Conservation (phyloP, 345 rosid species). For the Aquilaria yunnanensis region DNA sequence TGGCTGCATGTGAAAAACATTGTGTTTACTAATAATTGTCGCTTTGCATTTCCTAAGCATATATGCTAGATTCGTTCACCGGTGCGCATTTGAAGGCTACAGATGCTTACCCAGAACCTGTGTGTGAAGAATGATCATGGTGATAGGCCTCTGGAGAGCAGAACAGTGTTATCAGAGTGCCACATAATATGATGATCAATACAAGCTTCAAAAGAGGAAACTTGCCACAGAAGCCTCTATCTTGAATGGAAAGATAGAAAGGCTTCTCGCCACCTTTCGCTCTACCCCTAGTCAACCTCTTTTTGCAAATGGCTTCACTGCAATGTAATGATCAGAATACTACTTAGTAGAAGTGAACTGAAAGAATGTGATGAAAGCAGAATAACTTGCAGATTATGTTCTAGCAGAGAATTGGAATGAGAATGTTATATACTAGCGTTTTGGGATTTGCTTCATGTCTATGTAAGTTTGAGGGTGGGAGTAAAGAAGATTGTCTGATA, state of each 20-base stretch:
- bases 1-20: slow-evolving; percentile 19
- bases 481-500: no score
- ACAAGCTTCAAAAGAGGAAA: slow-evolving; percentile 51
- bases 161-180: slow-evolving; percentile 45
- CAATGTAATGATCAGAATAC: slow-evolving; percentile 1
- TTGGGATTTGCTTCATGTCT: no score
- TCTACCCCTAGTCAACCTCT: slow-evolving; percentile 43
- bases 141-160: slow-evolving; percentile 48
- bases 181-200: slow-evolving; percentile 46
- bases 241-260: slow-evolving; percentile 40
- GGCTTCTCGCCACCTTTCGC: slow-evolving; percentile 43
- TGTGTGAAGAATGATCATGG: slow-evolving; percentile 27
- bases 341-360: no score
- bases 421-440: no score
- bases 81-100: not conserved
- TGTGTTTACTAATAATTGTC: not conserved
- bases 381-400: no score
- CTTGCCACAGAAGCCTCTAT: slow-evolving; percentile 55
- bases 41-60: not conserved
- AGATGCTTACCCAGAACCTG: slow-evolving; percentile 28
- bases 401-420: no score
- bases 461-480: no score
- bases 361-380: no score
- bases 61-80: not conserved
- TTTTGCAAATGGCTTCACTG: slow-evolving; percentile 69